These are phyloP conservation scores for Ophiocordyceps camponoti-rufipedis DNA, from an alignment of 2,329 filamentous ascomycete genomes.

Conservation along the genomic window DNA sequence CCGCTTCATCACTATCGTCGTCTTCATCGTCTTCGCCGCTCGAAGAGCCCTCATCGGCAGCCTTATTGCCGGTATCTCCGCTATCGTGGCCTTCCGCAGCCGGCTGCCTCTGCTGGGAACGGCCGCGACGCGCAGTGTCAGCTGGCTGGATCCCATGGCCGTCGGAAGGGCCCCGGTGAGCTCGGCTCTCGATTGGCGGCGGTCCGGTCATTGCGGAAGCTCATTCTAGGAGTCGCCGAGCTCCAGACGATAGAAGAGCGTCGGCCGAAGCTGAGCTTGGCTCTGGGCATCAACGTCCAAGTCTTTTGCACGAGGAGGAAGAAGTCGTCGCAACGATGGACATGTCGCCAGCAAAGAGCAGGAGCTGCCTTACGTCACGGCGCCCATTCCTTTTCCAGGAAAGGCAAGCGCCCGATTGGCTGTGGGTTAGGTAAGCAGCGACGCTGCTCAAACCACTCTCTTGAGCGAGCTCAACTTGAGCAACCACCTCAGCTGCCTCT, in stretches of 20 bases:
- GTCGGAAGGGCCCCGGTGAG: conserved; percentile 1
- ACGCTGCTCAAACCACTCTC: too few species aligned
- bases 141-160: conserved; percentile 4
- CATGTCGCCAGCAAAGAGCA: conserved; percentile 3
- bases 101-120: neutral
- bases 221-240: conserved; percentile 11
- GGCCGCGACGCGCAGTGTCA: neutral
- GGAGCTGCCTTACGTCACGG: conserved; percentile 14
- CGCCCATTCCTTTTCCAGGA: conserved; percentile 2
- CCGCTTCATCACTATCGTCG: conserved; percentile 25
- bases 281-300: neutral
- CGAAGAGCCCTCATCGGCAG: conserved; percentile 8
- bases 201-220: conserved; percentile 22
- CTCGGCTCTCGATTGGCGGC: conserved; percentile 10
- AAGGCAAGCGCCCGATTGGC: neutral
- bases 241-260: conserved; percentile 2
- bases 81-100: neutral
- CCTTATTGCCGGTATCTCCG: neutral
- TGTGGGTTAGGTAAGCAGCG: neutral
- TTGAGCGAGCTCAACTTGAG: neutral
- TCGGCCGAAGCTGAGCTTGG: conserved; percentile 2
- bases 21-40: conserved; percentile 15
- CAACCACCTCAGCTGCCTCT: neutral
- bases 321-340: neutral
- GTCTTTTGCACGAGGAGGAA: neutral